A percentile compares a stretch with the other conserved stretches of the same genome.
Conservation (phyloP, 495 filamentous ascomycete genomes). For the Neurospora sp. region DNA sequence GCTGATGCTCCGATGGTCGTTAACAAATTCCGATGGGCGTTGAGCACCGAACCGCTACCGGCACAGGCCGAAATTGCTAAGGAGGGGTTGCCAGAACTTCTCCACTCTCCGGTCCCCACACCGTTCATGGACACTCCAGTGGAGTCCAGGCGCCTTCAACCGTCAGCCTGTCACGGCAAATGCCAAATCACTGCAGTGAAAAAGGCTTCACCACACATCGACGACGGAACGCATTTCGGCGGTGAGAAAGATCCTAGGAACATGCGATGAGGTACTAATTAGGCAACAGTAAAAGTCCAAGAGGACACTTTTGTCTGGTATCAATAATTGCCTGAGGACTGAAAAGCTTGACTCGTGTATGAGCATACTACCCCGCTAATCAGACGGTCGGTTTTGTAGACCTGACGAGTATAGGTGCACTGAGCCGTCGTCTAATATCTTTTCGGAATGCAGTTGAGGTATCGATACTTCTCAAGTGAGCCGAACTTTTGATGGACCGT, state of each 20-base stretch:
- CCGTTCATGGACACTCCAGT: neutral
- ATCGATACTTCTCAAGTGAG: neutral
- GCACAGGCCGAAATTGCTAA: constrained; percentile 4
- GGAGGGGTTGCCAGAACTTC: neutral
- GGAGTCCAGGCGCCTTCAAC: neutral
- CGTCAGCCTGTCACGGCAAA: neutral
- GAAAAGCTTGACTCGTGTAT: neutral
- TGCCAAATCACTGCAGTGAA: neutral
- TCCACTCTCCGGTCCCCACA: neutral
- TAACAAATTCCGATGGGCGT: neutral
- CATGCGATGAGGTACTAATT: neutral
- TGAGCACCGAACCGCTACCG: neutral
- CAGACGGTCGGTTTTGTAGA: too few relatives aligned
- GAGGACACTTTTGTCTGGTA: neutral
- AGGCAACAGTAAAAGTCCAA: neutral
- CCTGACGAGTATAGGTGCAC: neutral
- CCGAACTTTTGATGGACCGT: neutral
- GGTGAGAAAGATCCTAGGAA: neutral
- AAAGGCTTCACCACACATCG: neutral
- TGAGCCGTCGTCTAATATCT: neutral
- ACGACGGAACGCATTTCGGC: neutral
- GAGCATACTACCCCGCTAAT: neutral
- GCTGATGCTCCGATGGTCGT: neutral
- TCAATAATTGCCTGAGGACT: neutral
- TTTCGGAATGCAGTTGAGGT: neutral